A percentile compares a stretch with the other conserved stretches of the same genome.
Evolutionary conservation across 1,139 yeast species (phyloP).

Genomic region (Magnusiomyces sp.): DNA sequence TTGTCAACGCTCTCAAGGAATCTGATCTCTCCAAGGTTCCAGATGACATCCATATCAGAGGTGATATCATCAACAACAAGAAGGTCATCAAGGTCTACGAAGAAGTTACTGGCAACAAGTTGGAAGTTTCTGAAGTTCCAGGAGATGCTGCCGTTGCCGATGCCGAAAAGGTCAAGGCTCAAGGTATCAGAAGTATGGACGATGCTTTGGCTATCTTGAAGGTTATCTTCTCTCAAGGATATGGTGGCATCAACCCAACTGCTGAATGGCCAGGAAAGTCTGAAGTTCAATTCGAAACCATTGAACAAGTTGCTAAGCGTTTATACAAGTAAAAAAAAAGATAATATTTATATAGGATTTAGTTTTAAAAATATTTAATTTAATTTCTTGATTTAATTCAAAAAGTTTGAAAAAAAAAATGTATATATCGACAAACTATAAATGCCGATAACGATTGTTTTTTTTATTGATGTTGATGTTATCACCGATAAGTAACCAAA

Average conservation of each 20-base stretch:
- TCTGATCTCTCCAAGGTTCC: constrained; percentile 40
- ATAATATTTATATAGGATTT: too few relatives aligned
- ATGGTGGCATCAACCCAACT: background rate
- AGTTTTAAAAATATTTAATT: too few relatives aligned
- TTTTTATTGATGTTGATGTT: too few relatives aligned
- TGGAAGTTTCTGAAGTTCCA: constrained; percentile 23
- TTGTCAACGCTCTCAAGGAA: constrained; percentile 32
- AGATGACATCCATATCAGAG: constrained; percentile 38
- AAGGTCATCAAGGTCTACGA: constrained; percentile 39
- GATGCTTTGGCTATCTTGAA: constrained; percentile 6
- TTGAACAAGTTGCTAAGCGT: constrained; percentile 1
- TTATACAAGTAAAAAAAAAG: background rate
- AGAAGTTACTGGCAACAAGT: constrained; percentile 33
- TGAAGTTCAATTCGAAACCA: background rate
- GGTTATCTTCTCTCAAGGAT: background rate
- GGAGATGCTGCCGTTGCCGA: constrained; percentile 2
- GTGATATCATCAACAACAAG: constrained; percentile 36
- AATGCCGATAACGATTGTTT: too few relatives aligned
- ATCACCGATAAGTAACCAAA: too few relatives aligned
- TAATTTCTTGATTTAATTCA: too few relatives aligned
- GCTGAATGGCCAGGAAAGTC: background rate
- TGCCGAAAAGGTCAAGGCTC: constrained; percentile 5
- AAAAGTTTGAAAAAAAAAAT: too few relatives aligned
- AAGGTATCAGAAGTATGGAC: constrained; percentile 5
- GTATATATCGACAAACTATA: too few relatives aligned